phyloP scores from a whole-genome alignment of 1,284 basidiomycete genomes.

The Cryptococcus depauperatus region DNA sequence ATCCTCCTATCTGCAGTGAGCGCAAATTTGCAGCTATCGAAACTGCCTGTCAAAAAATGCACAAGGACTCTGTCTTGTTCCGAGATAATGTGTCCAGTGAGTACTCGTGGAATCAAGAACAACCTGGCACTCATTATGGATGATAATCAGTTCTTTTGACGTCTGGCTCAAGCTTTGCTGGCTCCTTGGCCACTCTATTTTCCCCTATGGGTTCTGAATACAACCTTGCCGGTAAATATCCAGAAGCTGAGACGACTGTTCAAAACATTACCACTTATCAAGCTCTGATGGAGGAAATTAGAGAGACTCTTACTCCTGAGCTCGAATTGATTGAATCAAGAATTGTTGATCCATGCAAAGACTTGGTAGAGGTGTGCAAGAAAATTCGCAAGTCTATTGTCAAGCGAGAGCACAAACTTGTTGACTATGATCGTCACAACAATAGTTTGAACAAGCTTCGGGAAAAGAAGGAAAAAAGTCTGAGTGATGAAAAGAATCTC shows the following conservation, averaged over 20 bases:
- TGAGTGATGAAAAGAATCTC: conserved; percentile 87
- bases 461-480: conserved; percentile 93
- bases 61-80: conserved; percentile 86
- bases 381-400: conserved; percentile 85
- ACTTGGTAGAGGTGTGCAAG: conserved; percentile 79
- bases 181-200: conserved; percentile 69
- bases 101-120: too few relatives aligned
- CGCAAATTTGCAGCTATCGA: conserved; percentile 72
- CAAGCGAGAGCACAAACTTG: conserved; percentile 94
- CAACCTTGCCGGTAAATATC: conserved; percentile 68
- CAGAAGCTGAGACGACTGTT: conserved; percentile 69
- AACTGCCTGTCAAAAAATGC: conserved; percentile 72
- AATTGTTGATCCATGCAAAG: conserved; percentile 77
- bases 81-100: conserved; percentile 69
- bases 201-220: conserved; percentile 74
- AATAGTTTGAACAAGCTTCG: conserved; percentile 89
- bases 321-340: conserved; percentile 89
- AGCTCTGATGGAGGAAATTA: conserved; percentile 72
- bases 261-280: conserved; percentile 66
- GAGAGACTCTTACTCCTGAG: conserved; percentile 71
- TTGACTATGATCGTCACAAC: conserved; percentile 94
- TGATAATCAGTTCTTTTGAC: conserved; percentile 71
- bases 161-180: conserved; percentile 65
- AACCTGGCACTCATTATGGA: too few relatives aligned
- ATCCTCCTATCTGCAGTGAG: conserved; percentile 40